Percentiles rank a stretch among this genome's conserved stretches.
phyloP scores from a whole-genome alignment of 2,329 filamentous ascomycete species.

The Colletotrichum chrysophilum region DNA sequence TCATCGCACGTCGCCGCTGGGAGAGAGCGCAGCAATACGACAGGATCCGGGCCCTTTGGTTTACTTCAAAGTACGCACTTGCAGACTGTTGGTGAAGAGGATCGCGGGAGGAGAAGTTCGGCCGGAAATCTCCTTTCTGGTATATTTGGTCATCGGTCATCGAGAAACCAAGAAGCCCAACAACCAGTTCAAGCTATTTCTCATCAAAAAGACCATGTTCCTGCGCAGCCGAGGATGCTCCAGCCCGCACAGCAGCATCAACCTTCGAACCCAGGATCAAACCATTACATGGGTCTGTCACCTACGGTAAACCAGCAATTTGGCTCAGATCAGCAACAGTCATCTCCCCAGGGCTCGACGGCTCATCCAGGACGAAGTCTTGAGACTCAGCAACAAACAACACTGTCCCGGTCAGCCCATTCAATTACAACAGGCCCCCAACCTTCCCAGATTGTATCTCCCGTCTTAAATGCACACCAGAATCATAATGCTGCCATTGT shows the following conservation, averaged over 20 bases:
- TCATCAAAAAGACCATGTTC: neutral
- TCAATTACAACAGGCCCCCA: neutral
- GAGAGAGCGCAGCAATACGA: constrained; percentile 25
- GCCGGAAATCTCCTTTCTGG: constrained; percentile 26
- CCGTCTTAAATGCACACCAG: neutral
- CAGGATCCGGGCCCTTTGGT: constrained; percentile 18
- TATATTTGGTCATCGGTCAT: constrained; percentile 25
- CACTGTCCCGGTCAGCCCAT: neutral
- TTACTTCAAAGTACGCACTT: constrained; percentile 1
- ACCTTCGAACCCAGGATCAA: neutral
- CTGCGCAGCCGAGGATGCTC: neutral
- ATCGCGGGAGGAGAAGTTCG: constrained; percentile 26
- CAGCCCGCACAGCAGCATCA: neutral
- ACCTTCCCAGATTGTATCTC: neutral
- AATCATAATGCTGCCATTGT: neutral
- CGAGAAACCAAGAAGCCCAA: constrained; percentile 24
- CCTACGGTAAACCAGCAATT: neutral
- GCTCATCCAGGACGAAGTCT: neutral
- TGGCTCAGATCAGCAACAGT: neutral
- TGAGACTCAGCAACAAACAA: neutral
- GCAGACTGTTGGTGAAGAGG: constrained; percentile 19
- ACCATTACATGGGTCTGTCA: neutral
- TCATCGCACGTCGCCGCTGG: neutral
- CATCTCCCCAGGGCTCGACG: neutral
- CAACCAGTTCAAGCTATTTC: neutral